phyloP scores from a whole-genome alignment of 2,329 filamentous ascomycete species.

The Lasiodiplodia hormozganensis region DNA sequence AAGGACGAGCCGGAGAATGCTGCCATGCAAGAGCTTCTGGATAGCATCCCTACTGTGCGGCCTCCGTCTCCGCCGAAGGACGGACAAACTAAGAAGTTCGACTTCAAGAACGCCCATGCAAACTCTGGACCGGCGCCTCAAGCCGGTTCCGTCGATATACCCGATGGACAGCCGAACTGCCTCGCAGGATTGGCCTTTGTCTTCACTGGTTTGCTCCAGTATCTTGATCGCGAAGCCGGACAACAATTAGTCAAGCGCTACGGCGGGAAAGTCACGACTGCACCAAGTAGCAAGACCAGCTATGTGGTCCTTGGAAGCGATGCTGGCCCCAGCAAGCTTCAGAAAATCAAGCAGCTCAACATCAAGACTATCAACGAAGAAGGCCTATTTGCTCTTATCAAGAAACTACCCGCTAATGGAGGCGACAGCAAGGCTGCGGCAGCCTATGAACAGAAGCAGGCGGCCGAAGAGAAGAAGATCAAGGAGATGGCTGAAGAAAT shows the following conservation, averaged over 20 bases:
- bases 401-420: conserved; percentile 80
- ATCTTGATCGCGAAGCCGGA: conserved; percentile 82
- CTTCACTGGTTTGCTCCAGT: conserved; percentile 87
- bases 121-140: conserved; percentile 64
- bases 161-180: conserved; percentile 86
- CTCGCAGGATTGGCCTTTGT: conserved; percentile 90
- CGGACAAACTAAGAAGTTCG: conserved; percentile 72
- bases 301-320: conserved; percentile 92
- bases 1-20: conserved; percentile 73
- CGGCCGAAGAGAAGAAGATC: conserved; percentile 83
- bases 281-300: conserved; percentile 90
- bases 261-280: conserved; percentile 85
- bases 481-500: conserved; percentile 82
- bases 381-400: conserved; percentile 86
- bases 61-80: conserved; percentile 74
- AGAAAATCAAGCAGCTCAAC: conserved; percentile 78
- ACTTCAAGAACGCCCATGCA: conserved; percentile 69
- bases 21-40: conserved; percentile 81
- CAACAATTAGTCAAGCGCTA: conserved; percentile 89
- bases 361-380: conserved; percentile 95
- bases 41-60: conserved; percentile 82
- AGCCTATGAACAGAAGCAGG: conserved; percentile 83
- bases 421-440: conserved; percentile 88
- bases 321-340: conserved; percentile 90
- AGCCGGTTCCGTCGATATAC: conserved; percentile 70